These are phyloP conservation scores for Quercus lobata DNA, from an alignment of 331 rosid genomes.

Conservation along the genomic window DNA sequence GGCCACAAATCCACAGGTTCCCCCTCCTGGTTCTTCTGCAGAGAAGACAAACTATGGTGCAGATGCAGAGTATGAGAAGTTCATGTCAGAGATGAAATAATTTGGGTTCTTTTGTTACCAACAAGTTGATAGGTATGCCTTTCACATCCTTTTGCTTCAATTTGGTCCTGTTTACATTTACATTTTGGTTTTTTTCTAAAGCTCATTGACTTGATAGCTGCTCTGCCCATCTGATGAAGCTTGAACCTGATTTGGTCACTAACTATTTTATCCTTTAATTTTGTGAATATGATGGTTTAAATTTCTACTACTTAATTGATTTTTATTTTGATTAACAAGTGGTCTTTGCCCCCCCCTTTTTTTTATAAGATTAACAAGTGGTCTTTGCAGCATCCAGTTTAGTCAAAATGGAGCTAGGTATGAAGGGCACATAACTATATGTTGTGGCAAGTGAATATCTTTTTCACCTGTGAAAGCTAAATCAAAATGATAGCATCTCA, in stretches of 20 bases:
- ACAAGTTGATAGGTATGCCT: slow-evolving; percentile 47
- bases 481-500: background rate
- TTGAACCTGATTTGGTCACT: background rate
- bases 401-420: background rate
- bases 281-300: background rate
- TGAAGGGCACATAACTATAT: background rate
- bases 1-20: slow-evolving; percentile 62
- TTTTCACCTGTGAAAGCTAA: background rate
- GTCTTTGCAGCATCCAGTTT: background rate
- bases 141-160: background rate
- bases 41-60: slow-evolving; percentile 64
- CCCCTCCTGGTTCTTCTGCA: slow-evolving; percentile 54
- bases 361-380: background rate
- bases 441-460: background rate
- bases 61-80: slow-evolving; percentile 91
- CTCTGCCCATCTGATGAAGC: background rate
- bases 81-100: slow-evolving; percentile 98
- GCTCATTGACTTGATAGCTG: background rate
- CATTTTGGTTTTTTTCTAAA: background rate
- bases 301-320: background rate
- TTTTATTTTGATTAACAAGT: background rate
- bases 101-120: slow-evolving; percentile 3
- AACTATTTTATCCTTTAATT: background rate
- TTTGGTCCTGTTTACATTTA: background rate
- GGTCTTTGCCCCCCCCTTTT: background rate